A percentile compares a stretch with the other conserved stretches of the same genome.
Conservation (phyloP, 2,329 filamentous ascomycete species). For the Verticillium nonalfalfae region DNA sequence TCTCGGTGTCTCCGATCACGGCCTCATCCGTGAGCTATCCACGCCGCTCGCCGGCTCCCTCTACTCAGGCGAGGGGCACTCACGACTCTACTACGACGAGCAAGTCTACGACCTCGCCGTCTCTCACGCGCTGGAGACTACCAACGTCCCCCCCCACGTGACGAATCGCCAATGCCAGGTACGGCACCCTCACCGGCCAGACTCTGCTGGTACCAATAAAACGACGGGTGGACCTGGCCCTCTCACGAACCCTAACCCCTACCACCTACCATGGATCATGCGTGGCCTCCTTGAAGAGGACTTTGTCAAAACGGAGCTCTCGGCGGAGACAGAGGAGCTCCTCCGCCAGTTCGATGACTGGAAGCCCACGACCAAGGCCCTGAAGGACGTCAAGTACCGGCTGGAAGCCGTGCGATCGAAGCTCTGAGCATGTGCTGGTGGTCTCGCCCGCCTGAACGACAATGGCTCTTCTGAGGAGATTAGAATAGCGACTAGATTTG, state of each 20-base stretch:
- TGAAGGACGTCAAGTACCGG: constrained; percentile 94
- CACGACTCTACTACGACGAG: constrained; percentile 83
- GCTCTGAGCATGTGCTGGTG: constrained; percentile 36
- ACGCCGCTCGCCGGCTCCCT: constrained; percentile 83
- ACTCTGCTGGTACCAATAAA: constrained; percentile 7
- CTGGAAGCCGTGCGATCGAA: constrained; percentile 88
- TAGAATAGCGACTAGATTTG: neutral
- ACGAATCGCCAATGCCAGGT: constrained; percentile 14
- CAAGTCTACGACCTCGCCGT: constrained; percentile 78
- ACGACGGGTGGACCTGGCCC: constrained; percentile 10
- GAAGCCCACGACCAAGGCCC: constrained; percentile 81
- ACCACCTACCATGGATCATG: constrained; percentile 92
- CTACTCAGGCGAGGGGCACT: constrained; percentile 90
- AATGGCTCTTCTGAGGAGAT: neutral
- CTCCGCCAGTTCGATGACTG: constrained; percentile 89
- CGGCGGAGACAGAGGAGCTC: constrained; percentile 69
- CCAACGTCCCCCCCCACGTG: constrained; percentile 36
- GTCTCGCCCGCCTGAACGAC: neutral
- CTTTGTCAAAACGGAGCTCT: constrained; percentile 75
- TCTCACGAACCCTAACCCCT: constrained; percentile 65
- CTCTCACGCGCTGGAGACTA: constrained; percentile 68
- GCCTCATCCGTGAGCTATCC: constrained; percentile 84
- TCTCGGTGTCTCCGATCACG: constrained; percentile 86
- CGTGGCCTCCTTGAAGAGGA: constrained; percentile 88
- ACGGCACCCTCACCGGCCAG: constrained; percentile 3